Percentiles rank a stretch among this genome's conserved stretches.
phyloP scores from a whole-genome alignment of 176 grass and related monocot species.

The Aegilops tauschii region DNA sequence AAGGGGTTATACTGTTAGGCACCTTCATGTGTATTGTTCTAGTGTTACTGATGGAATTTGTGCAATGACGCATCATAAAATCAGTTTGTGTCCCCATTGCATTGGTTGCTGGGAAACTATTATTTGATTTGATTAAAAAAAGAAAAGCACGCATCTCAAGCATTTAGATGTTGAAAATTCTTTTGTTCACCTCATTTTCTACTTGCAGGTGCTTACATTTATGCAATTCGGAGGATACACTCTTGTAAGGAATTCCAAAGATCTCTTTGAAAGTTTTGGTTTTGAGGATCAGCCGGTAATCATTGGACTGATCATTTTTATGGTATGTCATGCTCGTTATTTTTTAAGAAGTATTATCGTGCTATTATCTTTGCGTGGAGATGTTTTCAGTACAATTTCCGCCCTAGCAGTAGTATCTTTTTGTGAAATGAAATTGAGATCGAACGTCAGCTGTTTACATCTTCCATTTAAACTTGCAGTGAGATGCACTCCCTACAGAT shows the following conservation, averaged over 20 bases:
- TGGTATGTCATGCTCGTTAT: constrained; percentile 43
- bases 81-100: background rate
- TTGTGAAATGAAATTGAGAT: constrained; percentile 1
- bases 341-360: background rate
- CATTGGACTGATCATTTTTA: constrained; percentile 91
- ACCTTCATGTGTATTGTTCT: background rate
- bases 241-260: constrained; percentile 95
- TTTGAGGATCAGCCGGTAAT: constrained; percentile 86
- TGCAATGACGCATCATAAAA: background rate
- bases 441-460: background rate
- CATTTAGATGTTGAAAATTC: background rate
- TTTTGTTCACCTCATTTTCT: constrained; percentile 7
- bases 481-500: constrained; percentile 1
- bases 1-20: background rate
- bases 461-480: constrained; percentile 4
- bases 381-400: constrained; percentile 16
- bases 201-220: constrained; percentile 80
- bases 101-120: constrained; percentile 6
- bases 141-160: background rate
- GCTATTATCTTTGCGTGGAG: constrained; percentile 11
- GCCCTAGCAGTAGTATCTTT: background rate
- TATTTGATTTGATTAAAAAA: background rate
- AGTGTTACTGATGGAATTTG: background rate
- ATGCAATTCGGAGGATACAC: constrained; percentile 99
- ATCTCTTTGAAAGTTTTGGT: constrained; percentile 97